Base-by-base conservation (phyloP, 176 grass and related monocot genomes). In the Musa acuminata region DNA sequence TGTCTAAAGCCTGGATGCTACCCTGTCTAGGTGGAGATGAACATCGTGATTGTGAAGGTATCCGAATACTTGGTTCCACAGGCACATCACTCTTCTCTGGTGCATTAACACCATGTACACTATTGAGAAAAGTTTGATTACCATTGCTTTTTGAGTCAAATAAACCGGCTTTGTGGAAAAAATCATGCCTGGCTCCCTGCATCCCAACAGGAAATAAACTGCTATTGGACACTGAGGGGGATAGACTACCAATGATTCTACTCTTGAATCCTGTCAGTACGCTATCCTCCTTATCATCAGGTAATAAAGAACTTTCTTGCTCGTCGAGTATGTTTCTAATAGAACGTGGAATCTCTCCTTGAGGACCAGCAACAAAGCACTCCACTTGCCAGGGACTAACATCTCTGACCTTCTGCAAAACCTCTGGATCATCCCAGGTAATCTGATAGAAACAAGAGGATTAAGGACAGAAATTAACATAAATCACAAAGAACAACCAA, bases 141-240 rank as follows among this genome's bases (percentile, higher is more conserved):
- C 13, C 14, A 11, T 26, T 49, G 8, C 9, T 72, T 59, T 21
- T 19, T 1, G 22, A 70, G 17, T 22, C 64, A 14, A 14, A 55
- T 20, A 55, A 53, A 55, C 13, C 55, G 50, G 50, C 51, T 26
- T 35, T 10, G 67, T 2, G 51, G n/a, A 79, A 14, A 25, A 17
- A 54, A 59, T 71, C 53, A 59, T 79, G 67, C 77, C 67, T 79
- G 77, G 77, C 54, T 79, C 77, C 77, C 77, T 79, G 77, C 77
- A 79, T 79, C 67, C 77, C 67, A 79, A 67, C 67, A 79, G 67
- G 77, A 79, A 71, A 29, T 29, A 29, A 3, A 70, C 19, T 59
- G 67, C 24, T 19, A 71, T 35, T 16, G 50, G 71, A 20, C 14
- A 29, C 29, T 3, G 29, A 13, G 6, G 17, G 55, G 54, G 17